Evolutionary conservation across 306 rosid genomes (phyloP).

Genomic region (Vachellia pachyceras): DNA sequence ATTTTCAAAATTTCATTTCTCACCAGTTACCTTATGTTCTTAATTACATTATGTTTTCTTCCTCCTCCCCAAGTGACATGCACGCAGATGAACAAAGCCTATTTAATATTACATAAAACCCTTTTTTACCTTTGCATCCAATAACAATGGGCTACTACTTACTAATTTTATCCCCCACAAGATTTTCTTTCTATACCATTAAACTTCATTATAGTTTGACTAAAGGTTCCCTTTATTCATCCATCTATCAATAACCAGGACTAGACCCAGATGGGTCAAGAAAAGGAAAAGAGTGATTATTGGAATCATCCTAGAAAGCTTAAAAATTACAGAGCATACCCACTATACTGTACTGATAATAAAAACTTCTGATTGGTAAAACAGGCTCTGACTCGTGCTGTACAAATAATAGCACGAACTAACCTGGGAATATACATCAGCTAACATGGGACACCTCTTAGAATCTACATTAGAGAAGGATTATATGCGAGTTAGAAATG

Average conservation of each 20-base stretch:
- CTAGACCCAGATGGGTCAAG: not conserved
- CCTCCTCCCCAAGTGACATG: not conserved
- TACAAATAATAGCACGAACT: constrained; percentile 24
- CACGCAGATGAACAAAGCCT: not conserved
- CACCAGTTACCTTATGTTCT: not conserved
- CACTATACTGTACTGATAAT: not conserved
- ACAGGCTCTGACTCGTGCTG: not conserved
- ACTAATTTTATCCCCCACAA: not conserved
- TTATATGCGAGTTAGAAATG: constrained; percentile 19
- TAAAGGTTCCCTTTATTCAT: not conserved
- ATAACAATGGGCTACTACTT: not conserved
- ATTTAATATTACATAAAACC: not conserved
- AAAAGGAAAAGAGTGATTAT: not conserved
- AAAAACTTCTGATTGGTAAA: constrained; percentile 2
- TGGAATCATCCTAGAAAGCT: not conserved
- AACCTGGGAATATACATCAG: constrained; percentile 62
- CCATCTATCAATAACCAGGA: not conserved
- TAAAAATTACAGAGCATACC: constrained; percentile 25
- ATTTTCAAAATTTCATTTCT: not conserved
- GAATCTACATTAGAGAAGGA: constrained; percentile 51
- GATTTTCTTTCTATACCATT: not conserved
- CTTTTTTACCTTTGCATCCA: not conserved
- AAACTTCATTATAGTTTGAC: not conserved
- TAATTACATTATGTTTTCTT: not conserved
- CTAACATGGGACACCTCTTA: constrained; percentile 45